Evolutionary conservation across 495 filamentous ascomycete species (phyloP).

Genomic region (Clavariopsis aquatica): DNA sequence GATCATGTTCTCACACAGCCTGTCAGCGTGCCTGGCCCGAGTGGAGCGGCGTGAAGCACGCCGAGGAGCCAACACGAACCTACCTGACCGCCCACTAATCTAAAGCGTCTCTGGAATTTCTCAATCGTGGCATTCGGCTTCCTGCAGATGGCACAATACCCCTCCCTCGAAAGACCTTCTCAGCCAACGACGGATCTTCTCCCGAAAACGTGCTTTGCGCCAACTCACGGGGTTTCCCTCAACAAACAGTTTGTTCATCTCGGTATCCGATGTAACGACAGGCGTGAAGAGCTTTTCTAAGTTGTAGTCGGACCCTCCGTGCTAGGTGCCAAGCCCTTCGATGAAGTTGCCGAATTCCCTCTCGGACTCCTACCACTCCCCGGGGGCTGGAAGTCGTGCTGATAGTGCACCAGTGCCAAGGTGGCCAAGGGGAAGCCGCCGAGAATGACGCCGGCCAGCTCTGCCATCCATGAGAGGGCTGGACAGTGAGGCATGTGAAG

Average conservation of each 20-base stretch:
- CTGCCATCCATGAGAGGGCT: background rate
- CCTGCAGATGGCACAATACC: background rate
- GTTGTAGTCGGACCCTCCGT: background rate
- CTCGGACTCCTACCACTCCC: background rate
- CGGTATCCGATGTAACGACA: background rate
- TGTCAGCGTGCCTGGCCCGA: background rate
- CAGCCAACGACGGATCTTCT: background rate
- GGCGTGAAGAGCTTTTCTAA: background rate
- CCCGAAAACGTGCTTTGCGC: background rate
- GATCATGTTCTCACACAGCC: background rate
- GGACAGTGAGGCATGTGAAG: background rate
- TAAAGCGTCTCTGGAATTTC: background rate
- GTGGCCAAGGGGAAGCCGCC: background rate
- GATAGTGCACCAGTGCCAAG: background rate
- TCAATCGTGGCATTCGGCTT: background rate
- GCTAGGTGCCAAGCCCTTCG: background rate
- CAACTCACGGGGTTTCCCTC: background rate
- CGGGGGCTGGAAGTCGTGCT: background rate
- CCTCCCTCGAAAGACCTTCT: background rate
- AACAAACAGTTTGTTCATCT: background rate
- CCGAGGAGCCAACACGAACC: background rate
- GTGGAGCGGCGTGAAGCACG: background rate
- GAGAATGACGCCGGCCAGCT: background rate
- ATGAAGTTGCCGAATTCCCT: background rate
- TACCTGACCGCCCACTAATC: background rate